Evolutionary conservation across 2,329 filamentous ascomycete genomes (phyloP).

Genomic region (Monilinia aucupariae): DNA sequence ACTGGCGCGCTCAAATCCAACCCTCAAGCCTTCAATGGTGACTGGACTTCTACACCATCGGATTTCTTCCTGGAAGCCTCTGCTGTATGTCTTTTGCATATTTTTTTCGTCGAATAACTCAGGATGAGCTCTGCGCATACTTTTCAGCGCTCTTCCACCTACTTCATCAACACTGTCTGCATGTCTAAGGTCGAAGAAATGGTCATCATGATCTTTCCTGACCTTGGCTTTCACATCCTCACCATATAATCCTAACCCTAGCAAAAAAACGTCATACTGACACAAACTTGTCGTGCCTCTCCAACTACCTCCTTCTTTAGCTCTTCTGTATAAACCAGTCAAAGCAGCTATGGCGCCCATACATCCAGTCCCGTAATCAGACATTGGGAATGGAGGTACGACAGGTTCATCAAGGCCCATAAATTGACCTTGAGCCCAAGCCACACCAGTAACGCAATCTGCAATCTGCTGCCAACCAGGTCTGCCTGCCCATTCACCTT

Average conservation of each 20-base stretch:
- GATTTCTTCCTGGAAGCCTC: constrained; percentile 32
- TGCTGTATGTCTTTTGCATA: constrained; percentile 30
- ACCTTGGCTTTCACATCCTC: constrained; percentile 44
- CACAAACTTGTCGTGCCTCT: constrained; percentile 58
- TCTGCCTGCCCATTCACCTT: constrained; percentile 56
- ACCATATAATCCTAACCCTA: constrained; percentile 54
- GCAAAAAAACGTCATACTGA: constrained; percentile 63
- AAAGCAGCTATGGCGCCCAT: constrained; percentile 65
- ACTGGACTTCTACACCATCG: constrained; percentile 32
- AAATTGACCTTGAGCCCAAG: constrained; percentile 48
- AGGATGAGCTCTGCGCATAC: constrained; percentile 30
- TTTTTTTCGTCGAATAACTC: constrained; percentile 33
- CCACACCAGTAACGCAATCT: constrained; percentile 40
- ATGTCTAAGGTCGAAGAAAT: constrained; percentile 32
- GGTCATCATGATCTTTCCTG: constrained; percentile 22
- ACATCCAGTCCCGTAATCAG: constrained; percentile 65
- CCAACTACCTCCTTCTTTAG: constrained; percentile 60
- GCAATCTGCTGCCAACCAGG: constrained; percentile 70
- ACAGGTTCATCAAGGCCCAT: constrained; percentile 59
- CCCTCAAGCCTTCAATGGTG: constrained; percentile 29
- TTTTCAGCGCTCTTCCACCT: constrained; percentile 29
- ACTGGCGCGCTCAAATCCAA: constrained; percentile 32
- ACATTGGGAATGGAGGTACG: constrained; percentile 59
- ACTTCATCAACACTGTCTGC: constrained; percentile 34
- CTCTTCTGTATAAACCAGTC: constrained; percentile 56